Percentiles rank a stretch among this genome's conserved stretches.
Evolutionary conservation across 768 basidiomycete species (phyloP).

Genomic region (Boletus patriciae): DNA sequence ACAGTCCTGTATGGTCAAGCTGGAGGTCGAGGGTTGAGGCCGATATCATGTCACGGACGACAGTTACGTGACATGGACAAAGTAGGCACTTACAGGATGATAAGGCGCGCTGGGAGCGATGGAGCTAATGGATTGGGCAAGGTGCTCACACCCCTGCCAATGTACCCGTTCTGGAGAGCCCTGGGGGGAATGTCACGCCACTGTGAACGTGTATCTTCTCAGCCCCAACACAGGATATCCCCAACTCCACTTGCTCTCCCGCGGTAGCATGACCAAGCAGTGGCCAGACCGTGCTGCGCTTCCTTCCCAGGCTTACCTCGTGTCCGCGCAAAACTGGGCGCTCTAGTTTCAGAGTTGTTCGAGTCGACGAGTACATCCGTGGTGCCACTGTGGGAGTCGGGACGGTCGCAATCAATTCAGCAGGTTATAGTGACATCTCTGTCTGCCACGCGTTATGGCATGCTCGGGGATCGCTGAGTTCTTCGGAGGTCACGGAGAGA

Average conservation of each 20-base stretch:
- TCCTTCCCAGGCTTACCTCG: background rate
- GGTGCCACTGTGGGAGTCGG: background rate
- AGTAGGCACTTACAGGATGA: background rate
- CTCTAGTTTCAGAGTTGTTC: background rate
- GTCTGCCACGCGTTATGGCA: background rate
- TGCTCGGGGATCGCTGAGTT: conserved; percentile 7
- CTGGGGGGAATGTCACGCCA: conserved; percentile 21
- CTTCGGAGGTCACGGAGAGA: background rate
- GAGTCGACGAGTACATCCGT: background rate
- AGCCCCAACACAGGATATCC: conserved; percentile 16
- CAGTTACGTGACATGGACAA: conserved; percentile 15
- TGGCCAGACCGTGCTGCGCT: background rate
- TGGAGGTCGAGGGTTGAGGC: background rate
- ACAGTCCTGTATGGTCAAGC: background rate
- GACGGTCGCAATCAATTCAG: background rate
- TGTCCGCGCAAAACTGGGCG: background rate
- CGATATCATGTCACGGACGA: background rate
- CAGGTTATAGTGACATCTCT: too few relatives aligned
- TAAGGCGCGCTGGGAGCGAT: background rate
- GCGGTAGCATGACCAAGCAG: conserved; percentile 6
- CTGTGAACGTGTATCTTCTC: conserved; percentile 22
- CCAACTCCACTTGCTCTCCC: conserved; percentile 18
- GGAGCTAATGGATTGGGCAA: conserved; percentile 1
- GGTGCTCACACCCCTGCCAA: conserved; percentile 1
- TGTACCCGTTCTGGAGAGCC: background rate